These are phyloP conservation scores for Erythrophleum fordii DNA, from an alignment of 306 rosid genomes.

Conservation along the genomic window DNA sequence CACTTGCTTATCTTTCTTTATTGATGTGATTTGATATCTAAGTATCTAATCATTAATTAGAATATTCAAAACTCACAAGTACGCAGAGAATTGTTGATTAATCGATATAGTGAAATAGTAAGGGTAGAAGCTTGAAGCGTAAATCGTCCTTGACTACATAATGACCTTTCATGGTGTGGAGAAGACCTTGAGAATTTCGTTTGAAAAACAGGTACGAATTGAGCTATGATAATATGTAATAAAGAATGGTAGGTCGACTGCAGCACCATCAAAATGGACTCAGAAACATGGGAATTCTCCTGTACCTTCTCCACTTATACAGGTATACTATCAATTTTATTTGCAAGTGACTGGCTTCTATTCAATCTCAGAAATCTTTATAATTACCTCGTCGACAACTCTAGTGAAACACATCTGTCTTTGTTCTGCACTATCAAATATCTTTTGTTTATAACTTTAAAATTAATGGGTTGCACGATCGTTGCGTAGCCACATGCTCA, in stretches of 20 bases:
- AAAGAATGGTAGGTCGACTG: slow-evolving; percentile 23
- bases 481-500: slow-evolving; percentile 38
- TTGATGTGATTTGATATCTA: neutral
- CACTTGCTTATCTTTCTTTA: neutral
- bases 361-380: slow-evolving; percentile 32
- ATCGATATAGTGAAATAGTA: neutral
- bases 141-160: neutral
- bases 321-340: slow-evolving; percentile 15
- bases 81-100: neutral
- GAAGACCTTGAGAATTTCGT: neutral
- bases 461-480: slow-evolving; percentile 19
- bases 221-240: slow-evolving; percentile 1
- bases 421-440: slow-evolving; percentile 19
- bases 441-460: neutral
- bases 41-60: no score
- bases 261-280: slow-evolving; percentile 42
- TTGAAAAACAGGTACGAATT: neutral
- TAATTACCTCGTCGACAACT: neutral
- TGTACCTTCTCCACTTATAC: slow-evolving; percentile 35
- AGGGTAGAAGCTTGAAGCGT: neutral
- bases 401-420: neutral
- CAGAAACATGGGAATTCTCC: slow-evolving; percentile 37
- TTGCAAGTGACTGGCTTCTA: slow-evolving; percentile 40
- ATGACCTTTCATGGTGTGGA: slow-evolving; percentile 29
- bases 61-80: neutral